Base-by-base conservation (phyloP, 116 monocot genomes). In the Phalaenopsis hybrid region DNA sequence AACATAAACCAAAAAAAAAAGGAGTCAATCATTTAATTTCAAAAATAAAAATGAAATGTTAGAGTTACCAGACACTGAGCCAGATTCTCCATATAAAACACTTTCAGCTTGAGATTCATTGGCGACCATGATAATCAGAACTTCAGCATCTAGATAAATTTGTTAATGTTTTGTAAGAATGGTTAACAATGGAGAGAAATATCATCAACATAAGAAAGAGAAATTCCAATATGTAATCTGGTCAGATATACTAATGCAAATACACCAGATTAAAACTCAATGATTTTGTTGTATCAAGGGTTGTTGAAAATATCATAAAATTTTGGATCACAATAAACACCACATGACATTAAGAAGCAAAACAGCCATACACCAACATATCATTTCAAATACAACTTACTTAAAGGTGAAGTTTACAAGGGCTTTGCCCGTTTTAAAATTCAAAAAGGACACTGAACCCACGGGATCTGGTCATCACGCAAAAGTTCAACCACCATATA, bases 51-150 rank as follows among this genome's bases (percentile, higher is more conserved):
- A 83, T 44, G 31, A 86, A 65, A 50, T 67, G 13, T 33, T 57
- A 75, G 46, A 20, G 16, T 83, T 86, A 98, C 98, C 90, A 82
- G 90, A 81, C 8, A 98, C 86, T 9, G 93, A 89, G 73, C 98
- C 95, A 65, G 83, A 67, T 74, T 91, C 88, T 74, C 98, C 93
- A 85, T 87, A 98, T 41, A 98, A 74, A 81, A 90, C 90, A 88
- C 84, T 93, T 87, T 95, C 93, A 82, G 89, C 98, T 81, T 98
- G 98, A 83, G 80, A 57, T 87, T 98, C 98, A 84, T 90, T 95
- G 84, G 98, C 93, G 84, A 98, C 98, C 98, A 98, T 98, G 68
- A 98, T 79, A 11, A 98, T 80, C 25, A 98, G 91, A 21, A 95
- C 89, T 55, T 98, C 90, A 13, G 88, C 89, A 85, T 90, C 98